A percentile compares a stretch with the other conserved stretches of the same genome.
These are phyloP conservation scores for Monosporascus ibericus DNA, from an alignment of 2,329 filamentous ascomycete genomes.

Conservation along the genomic window DNA sequence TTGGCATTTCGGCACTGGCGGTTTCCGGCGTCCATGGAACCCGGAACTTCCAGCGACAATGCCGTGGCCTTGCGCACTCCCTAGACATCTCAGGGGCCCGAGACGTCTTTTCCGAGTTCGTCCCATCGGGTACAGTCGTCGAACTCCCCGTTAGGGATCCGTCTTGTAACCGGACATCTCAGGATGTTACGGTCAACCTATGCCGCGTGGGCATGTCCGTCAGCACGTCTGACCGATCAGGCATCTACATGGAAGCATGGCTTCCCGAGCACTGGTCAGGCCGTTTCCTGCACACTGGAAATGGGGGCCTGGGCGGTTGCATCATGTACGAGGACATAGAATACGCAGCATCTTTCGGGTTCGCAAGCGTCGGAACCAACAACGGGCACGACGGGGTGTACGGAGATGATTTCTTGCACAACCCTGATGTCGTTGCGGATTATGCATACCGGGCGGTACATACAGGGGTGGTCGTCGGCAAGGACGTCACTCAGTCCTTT, in stretches of 20 bases:
- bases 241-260: conserved; percentile 35
- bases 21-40: not conserved
- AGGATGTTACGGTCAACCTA: conserved; percentile 13
- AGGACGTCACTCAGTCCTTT: conserved; percentile 39
- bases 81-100: not conserved
- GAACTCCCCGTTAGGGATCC: conserved; percentile 6
- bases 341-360: conserved; percentile 28
- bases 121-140: conserved; percentile 1
- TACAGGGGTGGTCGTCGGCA: conserved; percentile 41
- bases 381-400: conserved; percentile 6
- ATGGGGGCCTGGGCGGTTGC: conserved; percentile 5
- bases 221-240: conserved; percentile 28
- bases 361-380: conserved; percentile 4
- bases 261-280: conserved; percentile 39
- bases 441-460: conserved; percentile 27
- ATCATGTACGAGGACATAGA: conserved; percentile 31
- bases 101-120: not conserved
- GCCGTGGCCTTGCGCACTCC: not conserved
- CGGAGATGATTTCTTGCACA: conserved; percentile 1
- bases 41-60: not conserved
- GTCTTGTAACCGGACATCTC: conserved; percentile 22
- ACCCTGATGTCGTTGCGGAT: conserved; percentile 5
- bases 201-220: conserved; percentile 22
- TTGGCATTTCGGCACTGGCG: not conserved
- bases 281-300: conserved; percentile 34